These are phyloP conservation scores for Saccharomycopsis schoenii DNA, from an alignment of 805 yeast genomes.

Conservation along the genomic window DNA sequence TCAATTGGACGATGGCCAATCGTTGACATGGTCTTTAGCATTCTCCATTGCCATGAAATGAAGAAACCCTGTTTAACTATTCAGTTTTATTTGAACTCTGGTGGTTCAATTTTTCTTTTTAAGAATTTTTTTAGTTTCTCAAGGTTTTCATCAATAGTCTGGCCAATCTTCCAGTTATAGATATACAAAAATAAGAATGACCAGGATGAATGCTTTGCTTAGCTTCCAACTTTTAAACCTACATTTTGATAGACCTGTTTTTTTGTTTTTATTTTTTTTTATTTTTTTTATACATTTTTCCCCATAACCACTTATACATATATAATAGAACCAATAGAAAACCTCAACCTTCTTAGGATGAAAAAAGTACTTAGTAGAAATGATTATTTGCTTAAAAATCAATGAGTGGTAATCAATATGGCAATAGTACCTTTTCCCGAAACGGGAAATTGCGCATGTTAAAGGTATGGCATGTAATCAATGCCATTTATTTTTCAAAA, in stretches of 20 bases:
- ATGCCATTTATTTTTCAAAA: too few relatives aligned
- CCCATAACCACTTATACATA: not conserved
- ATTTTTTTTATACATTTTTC: not conserved
- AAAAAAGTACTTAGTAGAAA: not conserved
- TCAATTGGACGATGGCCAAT: slow-evolving; percentile 52
- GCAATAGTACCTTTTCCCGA: too few relatives aligned
- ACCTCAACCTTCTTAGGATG: not conserved
- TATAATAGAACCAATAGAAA: not conserved
- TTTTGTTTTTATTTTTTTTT: not conserved
- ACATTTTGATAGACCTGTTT: not conserved
- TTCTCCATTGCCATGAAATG: slow-evolving; percentile 26
- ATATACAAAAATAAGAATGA: not conserved
- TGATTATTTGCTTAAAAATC: too few relatives aligned
- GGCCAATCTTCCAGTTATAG: not conserved
- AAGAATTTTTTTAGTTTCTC: not conserved
- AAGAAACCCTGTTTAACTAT: not conserved
- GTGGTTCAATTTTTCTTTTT: not conserved
- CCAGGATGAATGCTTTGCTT: too few relatives aligned
- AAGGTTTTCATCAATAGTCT: not conserved
- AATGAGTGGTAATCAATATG: too few relatives aligned
- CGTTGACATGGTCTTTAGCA: slow-evolving; percentile 53
- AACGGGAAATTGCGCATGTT: too few relatives aligned
- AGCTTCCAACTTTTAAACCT: not conserved
- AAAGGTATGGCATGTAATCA: too few relatives aligned
- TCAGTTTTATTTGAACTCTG: not conserved